Evolutionary conservation across 2,329 filamentous ascomycete species (phyloP), one percentile per base, ranked within the genome.

Genomic region (Aspergillus novofumigatus): DNA sequence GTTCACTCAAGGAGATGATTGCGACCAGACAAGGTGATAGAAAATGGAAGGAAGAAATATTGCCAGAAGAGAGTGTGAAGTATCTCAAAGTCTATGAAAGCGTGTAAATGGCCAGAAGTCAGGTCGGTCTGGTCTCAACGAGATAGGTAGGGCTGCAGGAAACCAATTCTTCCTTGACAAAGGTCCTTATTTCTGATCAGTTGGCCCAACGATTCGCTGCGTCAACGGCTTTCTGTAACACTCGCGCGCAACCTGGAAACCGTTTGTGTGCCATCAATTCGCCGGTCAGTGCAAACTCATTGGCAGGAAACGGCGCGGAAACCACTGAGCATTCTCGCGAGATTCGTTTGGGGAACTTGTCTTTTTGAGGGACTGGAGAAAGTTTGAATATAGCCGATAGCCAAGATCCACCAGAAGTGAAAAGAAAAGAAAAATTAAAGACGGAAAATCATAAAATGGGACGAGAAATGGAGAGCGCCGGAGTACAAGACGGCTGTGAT

Each of bases 231-330:
- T 53, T 61, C 48, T 58, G 52, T 56, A 59, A 57, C 57, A 56
- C 49, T 58, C 38, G 55, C 51, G 52, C 54, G 52, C 52, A 56
- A 62, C 52, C 61, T 62, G 53, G 49, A 49, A 60, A 59, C 47
- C 45, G 53, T 53, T 57, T 59, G 53, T 60, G 62, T 59, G 59
- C 59, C 62, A 65, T 64, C 54, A 63, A 63, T 62, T 55, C 59
- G 61, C 62, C 62, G 59, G 56, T 51, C 51, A 59, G 57, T 58
- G 61, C 61, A 61, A 64, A 62, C 26, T 62, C 62, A 65, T 60
- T 54, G 56, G 63, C 59, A 42, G 57, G 56, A 55, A 58, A 53
- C 52, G 52, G 54, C 49, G 57, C 54, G 58, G 58, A 59, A 53
- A 58, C 54, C 58, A 63, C 57, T 56, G 56, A 51, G 54, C 64